Base-by-base conservation (phyloP, 257 asterid genomes). In the Nicotiana tomentosiformis region DNA sequence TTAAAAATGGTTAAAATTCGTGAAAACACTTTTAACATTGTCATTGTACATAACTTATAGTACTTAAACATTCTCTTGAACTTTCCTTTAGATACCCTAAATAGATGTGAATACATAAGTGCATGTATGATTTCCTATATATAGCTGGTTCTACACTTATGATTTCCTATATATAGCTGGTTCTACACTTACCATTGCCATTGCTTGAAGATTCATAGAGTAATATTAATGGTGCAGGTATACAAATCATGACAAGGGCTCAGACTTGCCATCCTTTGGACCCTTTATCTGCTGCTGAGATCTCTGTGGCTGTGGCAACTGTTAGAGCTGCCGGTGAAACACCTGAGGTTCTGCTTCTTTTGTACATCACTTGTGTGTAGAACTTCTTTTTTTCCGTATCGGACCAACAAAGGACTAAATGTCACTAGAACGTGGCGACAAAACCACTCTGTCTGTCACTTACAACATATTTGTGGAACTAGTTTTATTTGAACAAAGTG, bases 241-340 rank as follows among this genome's bases (percentile, higher is more conserved):
- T 90, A 37, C 99, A 83, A 78, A 49, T 83, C 82, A 84, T 86
- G 92, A 83, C 83, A 65, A 90, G 94, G 91, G 94, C 95, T 72
- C 99, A 96, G 80, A 92, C 91, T 11, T 82, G 90, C 82, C 99
- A 96, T 87, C 99, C 99, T 60, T 90, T 96, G 93, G 99, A 96
- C 82, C 97, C 98, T 82, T 89, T 96, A 85, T 90, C 98, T 77
- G 93, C 96, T 81, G 88, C 97, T 77, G 99, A 96, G 88, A 94
- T 96, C 85, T 85, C 98, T 30, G 97, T 96, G 81, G 98, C 98
- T 23, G 97, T 96, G 80, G 97, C 91, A 76, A 94, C 98, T 60
- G 99, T 96, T 85, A 91, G 99, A 86, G 97, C 97, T 60, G 98
- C 99, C 78, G 99, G 99, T 81, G 96, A 98, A 70, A 94, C 99